Percentiles rank a stretch among this genome's conserved stretches.
phyloP scores from a whole-genome alignment of 257 asterid genomes.

The Solanum arcanum region DNA sequence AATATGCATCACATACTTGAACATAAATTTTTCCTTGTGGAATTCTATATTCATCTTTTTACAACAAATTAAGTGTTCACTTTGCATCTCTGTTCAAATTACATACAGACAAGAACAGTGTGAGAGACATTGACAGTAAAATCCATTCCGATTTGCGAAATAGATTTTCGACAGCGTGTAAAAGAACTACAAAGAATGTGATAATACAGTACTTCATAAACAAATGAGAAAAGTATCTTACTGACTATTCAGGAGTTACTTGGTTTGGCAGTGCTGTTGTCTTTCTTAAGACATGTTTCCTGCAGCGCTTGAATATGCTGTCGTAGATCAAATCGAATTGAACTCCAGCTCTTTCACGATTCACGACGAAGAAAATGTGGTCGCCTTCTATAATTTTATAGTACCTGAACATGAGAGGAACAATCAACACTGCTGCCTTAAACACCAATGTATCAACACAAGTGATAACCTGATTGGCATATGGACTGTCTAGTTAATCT shows the following conservation, averaged over 20 bases:
- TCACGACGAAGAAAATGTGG: conserved; percentile 74
- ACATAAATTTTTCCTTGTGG: neutral
- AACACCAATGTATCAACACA: neutral
- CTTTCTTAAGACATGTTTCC: conserved; percentile 71
- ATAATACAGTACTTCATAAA: neutral
- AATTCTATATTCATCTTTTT: neutral
- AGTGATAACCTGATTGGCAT: neutral
- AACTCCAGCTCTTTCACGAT: conserved; percentile 90
- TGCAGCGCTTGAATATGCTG: conserved; percentile 82
- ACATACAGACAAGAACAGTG: neutral
- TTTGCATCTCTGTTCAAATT: neutral
- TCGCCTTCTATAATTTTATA: conserved; percentile 89
- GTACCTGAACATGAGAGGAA: conserved; percentile 38
- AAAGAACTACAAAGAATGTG: neutral
- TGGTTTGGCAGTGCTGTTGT: conserved; percentile 47
- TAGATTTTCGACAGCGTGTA: neutral
- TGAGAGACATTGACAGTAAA: neutral
- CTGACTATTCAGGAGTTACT: conserved; percentile 5
- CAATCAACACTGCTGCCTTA: neutral
- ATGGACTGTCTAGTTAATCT: neutral
- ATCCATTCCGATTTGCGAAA: neutral
- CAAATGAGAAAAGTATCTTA: neutral
- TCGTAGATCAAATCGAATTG: conserved; percentile 85
- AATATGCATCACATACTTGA: neutral
- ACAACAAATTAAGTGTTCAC: neutral